Evolutionary conservation across 192 early-diverging fungal genomes (phyloP), one percentile per base, ranked within the genome.

Genomic region (Coemansia sp.): DNA sequence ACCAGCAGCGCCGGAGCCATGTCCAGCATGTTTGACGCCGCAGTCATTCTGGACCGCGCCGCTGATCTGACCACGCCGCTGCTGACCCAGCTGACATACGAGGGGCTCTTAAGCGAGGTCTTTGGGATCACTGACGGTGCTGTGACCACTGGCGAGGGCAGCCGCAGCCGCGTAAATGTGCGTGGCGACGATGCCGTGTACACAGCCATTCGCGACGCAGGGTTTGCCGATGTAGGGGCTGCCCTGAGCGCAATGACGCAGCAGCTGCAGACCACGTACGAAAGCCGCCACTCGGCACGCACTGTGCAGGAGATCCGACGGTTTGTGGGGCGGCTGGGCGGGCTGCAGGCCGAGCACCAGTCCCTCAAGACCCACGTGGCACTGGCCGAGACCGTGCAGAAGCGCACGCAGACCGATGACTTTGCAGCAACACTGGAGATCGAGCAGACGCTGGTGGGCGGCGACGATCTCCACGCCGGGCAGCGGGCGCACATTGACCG

Each of bases 11-110:
- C 47, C 15, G 51, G 63, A 32, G 61, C 80, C 32, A 53, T 90
- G 41, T 90, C 88, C 5, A 79, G 81, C 39, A 71, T 69, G 31
- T 84, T 88, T 42, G 86, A 99, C 60, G 87, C 91, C 9, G 58
- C 96, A 45, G 83, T 99, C 15, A 84, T 99, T 12, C 82, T 99
- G 36, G 96, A 99, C 56, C 82, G 95, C 2, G 82, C 80, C 17
- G 92, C 93, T 4, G 96, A 99, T 65, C 57, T 96, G 40, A 78
- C 93, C 31, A 97, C 93, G 4, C 95, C 93, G 8, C 70, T 99
- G 30, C 88, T 93, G 59, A 99, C 93, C 0, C 93, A 95, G 66
- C 79, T 97, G 53, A 97, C 96, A 0, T 99, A 97, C 69, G 91
- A 97, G 75, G 96, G 96, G 4, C 77, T 99, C 17, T 86, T 99